Conservation (phyloP, 2,329 filamentous ascomycete species). For the Exophiala sideris region DNA sequence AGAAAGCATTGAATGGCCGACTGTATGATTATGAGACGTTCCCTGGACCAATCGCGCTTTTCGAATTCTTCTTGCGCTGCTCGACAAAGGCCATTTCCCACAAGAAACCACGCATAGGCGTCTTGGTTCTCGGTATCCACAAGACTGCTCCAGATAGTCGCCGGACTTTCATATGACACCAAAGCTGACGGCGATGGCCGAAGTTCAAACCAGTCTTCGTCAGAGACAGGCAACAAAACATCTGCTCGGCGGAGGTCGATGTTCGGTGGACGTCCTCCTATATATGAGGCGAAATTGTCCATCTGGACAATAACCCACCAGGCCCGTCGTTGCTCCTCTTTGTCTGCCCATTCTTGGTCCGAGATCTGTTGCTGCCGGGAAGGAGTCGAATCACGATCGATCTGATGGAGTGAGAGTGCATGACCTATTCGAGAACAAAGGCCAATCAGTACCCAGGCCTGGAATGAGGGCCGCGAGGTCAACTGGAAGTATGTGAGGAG, state of each 20-base stretch:
- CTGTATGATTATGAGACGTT: not conserved
- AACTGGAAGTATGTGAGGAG: not conserved
- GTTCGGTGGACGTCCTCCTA: not conserved
- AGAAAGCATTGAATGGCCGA: not conserved
- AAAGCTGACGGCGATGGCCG: not conserved
- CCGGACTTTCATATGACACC: not conserved
- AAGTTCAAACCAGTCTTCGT: not conserved
- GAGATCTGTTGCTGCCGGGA: not conserved
- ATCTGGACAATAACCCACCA: not conserved
- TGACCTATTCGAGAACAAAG: not conserved
- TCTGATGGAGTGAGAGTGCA: not conserved
- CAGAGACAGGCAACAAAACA: not conserved
- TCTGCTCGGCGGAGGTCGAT: not conserved
- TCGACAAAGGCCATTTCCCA: not conserved
- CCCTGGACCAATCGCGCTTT: not conserved
- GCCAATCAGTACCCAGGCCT: not conserved
- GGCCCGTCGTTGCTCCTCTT: not conserved
- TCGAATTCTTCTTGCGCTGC: not conserved
- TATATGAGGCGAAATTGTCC: not conserved
- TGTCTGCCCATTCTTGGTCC: not conserved
- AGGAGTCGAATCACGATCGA: not conserved
- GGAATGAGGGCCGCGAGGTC: not conserved
- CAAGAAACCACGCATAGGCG: not conserved
- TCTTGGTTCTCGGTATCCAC: not conserved
- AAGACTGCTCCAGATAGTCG: not conserved